Evolutionary conservation across 2,329 filamentous ascomycete species (phyloP), one percentile per base, ranked within the genome.

Genomic region (Beauveria asiatica): DNA sequence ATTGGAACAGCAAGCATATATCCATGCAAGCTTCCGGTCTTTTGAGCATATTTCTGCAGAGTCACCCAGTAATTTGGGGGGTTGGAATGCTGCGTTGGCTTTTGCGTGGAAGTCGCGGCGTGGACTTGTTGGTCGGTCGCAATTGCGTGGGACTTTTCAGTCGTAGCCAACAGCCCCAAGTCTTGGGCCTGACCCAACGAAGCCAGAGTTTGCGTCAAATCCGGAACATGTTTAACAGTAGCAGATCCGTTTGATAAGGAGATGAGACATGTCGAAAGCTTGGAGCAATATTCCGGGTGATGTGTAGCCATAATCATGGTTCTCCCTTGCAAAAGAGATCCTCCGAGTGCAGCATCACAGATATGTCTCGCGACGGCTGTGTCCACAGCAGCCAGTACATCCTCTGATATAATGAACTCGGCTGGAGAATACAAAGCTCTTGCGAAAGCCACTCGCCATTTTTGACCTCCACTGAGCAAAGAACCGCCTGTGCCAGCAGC

Each of bases 401-500:
- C 88, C 69, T 92, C 88, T 60, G 90, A 75, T 17, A 91, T 75
- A 1, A 92, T 74, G 62, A 89, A 83, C 0, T 85, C 84, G 1
- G 86, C 86, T 8, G 87, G 78, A 1, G 87, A 89, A 69, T 91
- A 91, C 13, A 91, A 74, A 0, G 88, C 87, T 48, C 88, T 76
- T 1, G 88, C 88, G 64, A 92, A 84, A 1, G 86, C 88, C 45
- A 91, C 79, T 59, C 88, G 80, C 85, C 88, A 90, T 66, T 86
- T 82, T 70, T 92, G 88, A 0, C 88, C 89, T 62, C 89, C 88
- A 64, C 84, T 88, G 5, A 92, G 74, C 65, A 90, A 89, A 65
- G 91, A 88, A 8, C 88, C 88, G 64, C 90, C 89, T 1, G 86
- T 85, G 11, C 89, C 88, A 59, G 91, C 88, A 64, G 89, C 86